Conservation (phyloP, 2,329 filamentous ascomycete species). For the Scedosporium apiospermum region DNA sequence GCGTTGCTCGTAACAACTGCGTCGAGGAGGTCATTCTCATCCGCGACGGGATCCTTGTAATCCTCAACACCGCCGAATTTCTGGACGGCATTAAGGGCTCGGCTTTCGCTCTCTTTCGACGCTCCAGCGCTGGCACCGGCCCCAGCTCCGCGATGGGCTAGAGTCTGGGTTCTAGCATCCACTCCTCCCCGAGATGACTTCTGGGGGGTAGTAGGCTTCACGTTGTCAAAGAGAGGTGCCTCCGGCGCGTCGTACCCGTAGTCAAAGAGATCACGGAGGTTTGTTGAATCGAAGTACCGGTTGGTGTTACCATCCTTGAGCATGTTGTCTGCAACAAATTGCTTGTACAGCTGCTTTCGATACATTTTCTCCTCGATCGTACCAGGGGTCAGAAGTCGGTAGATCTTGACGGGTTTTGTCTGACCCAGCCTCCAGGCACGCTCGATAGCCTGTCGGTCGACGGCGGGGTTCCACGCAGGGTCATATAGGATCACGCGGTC, state of each 20-base stretch:
- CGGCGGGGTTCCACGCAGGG: constrained; percentile 97
- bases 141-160: not conserved
- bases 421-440: constrained; percentile 93
- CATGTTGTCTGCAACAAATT: constrained; percentile 95
- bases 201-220: not conserved
- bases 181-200: not conserved
- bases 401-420: constrained; percentile 90
- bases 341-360: constrained; percentile 96
- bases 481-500: constrained; percentile 97
- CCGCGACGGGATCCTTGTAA: constrained; percentile 38
- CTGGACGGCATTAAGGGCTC: constrained; percentile 4
- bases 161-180: not conserved
- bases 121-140: constrained; percentile 18
- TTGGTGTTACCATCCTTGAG: constrained; percentile 88
- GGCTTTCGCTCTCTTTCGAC: constrained; percentile 2
- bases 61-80: constrained; percentile 53
- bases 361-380: constrained; percentile 99
- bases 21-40: constrained; percentile 74
- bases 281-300: constrained; percentile 80
- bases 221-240: not conserved
- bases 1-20: constrained; percentile 83
- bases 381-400: constrained; percentile 93
- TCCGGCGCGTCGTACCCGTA: constrained; percentile 18
- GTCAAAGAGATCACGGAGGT: constrained; percentile 86
- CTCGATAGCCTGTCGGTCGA: constrained; percentile 89